These are phyloP conservation scores for Pichia insulana DNA, from an alignment of 805 yeast species.

Conservation along the genomic window DNA sequence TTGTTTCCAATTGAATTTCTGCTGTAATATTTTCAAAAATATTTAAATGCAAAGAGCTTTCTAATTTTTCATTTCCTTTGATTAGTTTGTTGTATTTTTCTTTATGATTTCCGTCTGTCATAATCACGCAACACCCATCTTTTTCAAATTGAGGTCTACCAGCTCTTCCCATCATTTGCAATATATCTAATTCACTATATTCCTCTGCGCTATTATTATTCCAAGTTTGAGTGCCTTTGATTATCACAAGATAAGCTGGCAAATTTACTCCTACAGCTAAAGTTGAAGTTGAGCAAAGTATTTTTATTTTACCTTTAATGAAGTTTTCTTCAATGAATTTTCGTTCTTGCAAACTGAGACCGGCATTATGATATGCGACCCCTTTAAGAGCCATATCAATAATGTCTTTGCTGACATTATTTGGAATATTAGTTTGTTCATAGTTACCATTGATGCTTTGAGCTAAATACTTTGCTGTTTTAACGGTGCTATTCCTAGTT, in stretches of 20 bases:
- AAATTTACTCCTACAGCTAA: conserved; percentile 81
- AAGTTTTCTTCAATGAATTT: conserved; percentile 59
- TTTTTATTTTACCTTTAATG: conserved; percentile 55
- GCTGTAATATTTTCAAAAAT: conserved; percentile 74
- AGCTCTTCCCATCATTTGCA: conserved; percentile 81
- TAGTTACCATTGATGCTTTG: conserved; percentile 60
- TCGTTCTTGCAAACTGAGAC: conserved; percentile 63
- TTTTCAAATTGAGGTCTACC: conserved; percentile 77
- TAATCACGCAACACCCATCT: conserved; percentile 66
- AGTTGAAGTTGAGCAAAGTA: conserved; percentile 67
- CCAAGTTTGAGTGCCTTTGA: conserved; percentile 64
- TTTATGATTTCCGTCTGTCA: conserved; percentile 65
- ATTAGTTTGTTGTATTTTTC: conserved; percentile 66
- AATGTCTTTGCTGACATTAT: conserved; percentile 56
- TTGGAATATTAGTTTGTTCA: conserved; percentile 53
- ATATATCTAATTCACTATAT: conserved; percentile 69
- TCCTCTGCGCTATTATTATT: conserved; percentile 49
- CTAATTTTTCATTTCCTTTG: conserved; percentile 74
- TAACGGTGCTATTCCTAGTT: conserved; percentile 69
- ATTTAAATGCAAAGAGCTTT: conserved; percentile 65
- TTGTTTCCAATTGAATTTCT: conserved; percentile 62
- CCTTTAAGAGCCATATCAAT: conserved; percentile 47
- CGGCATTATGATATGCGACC: conserved; percentile 76
- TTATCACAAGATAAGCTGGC: conserved; percentile 70
- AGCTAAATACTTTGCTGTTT: conserved; percentile 67